Evolutionary conservation across 148 eudicot species (phyloP).

Genomic region (Fallopia convolvulus): DNA sequence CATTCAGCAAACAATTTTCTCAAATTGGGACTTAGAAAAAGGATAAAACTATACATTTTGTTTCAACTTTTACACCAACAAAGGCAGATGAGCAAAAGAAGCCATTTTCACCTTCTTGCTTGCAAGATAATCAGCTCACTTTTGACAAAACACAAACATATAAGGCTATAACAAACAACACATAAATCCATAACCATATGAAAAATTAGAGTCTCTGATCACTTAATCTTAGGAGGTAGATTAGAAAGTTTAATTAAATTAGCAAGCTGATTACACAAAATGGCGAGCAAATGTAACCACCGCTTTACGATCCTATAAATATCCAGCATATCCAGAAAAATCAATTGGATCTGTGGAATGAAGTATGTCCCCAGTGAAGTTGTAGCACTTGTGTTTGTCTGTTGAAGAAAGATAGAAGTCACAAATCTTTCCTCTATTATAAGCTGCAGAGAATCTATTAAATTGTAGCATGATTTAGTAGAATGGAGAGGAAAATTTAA

Average conservation of each 20-base stretch:
- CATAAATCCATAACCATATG: neutral
- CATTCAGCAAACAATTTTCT: neutral
- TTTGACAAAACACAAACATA: slow-evolving; percentile 92
- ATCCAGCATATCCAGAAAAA: too few relatives aligned
- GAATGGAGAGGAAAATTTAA: too few relatives aligned
- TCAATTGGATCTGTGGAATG: too few relatives aligned
- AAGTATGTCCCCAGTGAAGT: too few relatives aligned
- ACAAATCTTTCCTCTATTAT: too few relatives aligned
- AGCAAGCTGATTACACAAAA: slow-evolving; percentile 52
- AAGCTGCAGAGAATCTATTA: too few relatives aligned
- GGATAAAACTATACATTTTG: neutral
- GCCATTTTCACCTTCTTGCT: slow-evolving; percentile 55
- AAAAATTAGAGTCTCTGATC: neutral
- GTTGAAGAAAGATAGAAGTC: too few relatives aligned
- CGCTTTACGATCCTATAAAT: slow-evolving; percentile 83
- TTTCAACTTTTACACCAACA: neutral
- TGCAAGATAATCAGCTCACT: slow-evolving; percentile 88
- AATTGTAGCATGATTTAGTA: too few relatives aligned
- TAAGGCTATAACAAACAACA: slow-evolving; percentile 8
- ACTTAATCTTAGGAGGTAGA: neutral
- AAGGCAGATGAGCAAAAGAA: neutral
- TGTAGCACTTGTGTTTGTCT: too few relatives aligned
- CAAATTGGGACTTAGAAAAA: neutral
- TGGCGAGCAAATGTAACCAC: slow-evolving; percentile 96
- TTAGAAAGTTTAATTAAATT: neutral